Evolutionary conservation across 768 basidiomycete species (phyloP).

Genomic region (Collybia sordida): DNA sequence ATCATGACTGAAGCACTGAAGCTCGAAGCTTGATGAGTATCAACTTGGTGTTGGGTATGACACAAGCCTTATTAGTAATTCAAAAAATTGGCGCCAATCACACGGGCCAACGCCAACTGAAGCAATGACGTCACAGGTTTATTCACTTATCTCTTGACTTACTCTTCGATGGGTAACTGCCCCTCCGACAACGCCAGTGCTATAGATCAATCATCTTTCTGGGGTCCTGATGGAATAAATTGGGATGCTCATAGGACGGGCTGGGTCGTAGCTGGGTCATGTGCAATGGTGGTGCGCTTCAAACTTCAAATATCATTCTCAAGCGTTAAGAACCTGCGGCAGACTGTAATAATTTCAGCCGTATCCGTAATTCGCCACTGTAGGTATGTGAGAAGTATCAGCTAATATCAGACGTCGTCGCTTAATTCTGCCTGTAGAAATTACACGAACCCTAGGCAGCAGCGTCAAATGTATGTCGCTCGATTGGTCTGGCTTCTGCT

Average conservation of each 20-base stretch:
- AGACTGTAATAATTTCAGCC: conserved; percentile 60
- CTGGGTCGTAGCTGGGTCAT: conserved; percentile 62
- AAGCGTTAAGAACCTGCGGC: not conserved
- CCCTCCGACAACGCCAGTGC: conserved; percentile 50
- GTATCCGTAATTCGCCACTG: conserved; percentile 57
- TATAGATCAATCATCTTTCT: conserved; percentile 60
- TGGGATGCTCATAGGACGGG: conserved; percentile 62
- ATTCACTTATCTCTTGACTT: not conserved
- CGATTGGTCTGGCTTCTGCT: not conserved
- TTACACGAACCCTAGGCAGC: conserved; percentile 66
- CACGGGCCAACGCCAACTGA: not conserved
- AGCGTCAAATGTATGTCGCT: conserved; percentile 69
- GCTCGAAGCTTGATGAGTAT: no score
- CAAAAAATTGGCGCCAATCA: not conserved
- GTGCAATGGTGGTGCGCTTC: conserved; percentile 26
- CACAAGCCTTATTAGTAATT: not conserved
- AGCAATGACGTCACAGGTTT: no score
- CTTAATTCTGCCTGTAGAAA: conserved; percentile 39
- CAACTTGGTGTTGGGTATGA: no score
- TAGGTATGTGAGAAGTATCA: conserved; percentile 40
- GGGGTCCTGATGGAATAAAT: conserved; percentile 39
- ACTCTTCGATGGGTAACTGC: conserved; percentile 28
- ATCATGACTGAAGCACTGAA: no score
- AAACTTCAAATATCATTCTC: not conserved
- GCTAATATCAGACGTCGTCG: not conserved